Evolutionary conservation across 148 eudicot species (phyloP), one percentile per base, ranked within the genome.

Genomic region (Camellia japonica): DNA sequence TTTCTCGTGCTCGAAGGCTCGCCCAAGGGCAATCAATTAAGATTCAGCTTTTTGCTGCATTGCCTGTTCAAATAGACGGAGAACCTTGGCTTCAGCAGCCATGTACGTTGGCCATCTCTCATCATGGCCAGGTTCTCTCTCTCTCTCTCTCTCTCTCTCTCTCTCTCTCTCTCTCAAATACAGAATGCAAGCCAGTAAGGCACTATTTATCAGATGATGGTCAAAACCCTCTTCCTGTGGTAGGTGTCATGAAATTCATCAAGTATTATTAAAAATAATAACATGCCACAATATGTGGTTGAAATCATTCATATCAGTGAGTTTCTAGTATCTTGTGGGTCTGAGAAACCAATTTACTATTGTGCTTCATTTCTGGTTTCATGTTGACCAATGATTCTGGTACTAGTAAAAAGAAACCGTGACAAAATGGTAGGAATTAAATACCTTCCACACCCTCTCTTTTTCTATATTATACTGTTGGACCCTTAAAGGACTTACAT

Each of bases 21-120:
- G 98, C 98, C 72, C 99, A 96, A 82, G 99, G 99, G 69, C 95
- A 91, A 83, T 82, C 80, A 23, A 91, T 96, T 59, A 96, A 91
- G 88, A 93, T 96, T 75, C 98, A 91, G 79, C 88, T 96, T 80
- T 86, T 84, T 71, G 91, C 93, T 79, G 85, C 88, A 68, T 79
- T 96, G 68, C 99, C 99, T 75, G 98, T 96, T 78, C 99, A 96
- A 81, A 86, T 96, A 81, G 99, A 96, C 81, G 99, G 99, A 71
- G 98, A 96, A 80, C 99, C 99, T 54, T 96, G 97, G 98, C 69
- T 87, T 71, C 99, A 96, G 84, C 87, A 88, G 84, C 94, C 98
- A 68, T 91, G 98, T 85, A 91, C 93, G 80, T 80, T 96, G 78
- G 72, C 85, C 77, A 91, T 93, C 72, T 88, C 98, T 64, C 99